Evolutionary conservation across 169 alveolate species (phyloP), one percentile per base, ranked within the genome.

Genomic region (Perkinsus olseni): DNA sequence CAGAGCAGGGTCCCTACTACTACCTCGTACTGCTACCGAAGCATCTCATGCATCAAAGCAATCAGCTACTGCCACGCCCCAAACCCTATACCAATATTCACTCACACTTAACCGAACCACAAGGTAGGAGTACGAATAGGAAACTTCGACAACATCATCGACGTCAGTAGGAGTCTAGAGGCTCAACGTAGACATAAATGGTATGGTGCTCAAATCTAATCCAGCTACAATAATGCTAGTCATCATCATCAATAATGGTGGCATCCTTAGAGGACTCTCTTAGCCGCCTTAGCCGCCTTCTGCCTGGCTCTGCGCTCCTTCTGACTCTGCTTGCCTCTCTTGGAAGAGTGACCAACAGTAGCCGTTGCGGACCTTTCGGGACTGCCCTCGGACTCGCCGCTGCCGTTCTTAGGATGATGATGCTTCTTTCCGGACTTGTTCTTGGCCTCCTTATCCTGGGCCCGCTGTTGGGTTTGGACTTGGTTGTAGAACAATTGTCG

Each of bases 271-370:
- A 62, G 82, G 82, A 62, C 82, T 4, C 82, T 13, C 82, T 24
- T 62, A 24, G 82, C 82, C 82, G 82, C 82, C 82, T 62, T 62
- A 28, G 82, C 82, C 82, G 82, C 82, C 82, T 62, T 62, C 82
- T 62, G 82, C 34, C 31, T 62, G 28, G 82, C 82, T 24, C 82
- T 62, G 31, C 82, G 82, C 17, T 62, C 82, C 82, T 62, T 62
- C 34, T 62, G 82, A 24, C 82, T 62, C 82, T 62, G 82, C 82
- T 62, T 62, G 82, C 82, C 34, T 24, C 17, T 62, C 82, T 24
- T 62, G 28, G 82, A 21, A 62, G 82, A 62, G 8, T 62, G 82
- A 13, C 82, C 82, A 13, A 62, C 82, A 62, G 82, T 62, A 21
- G 82, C 82, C 8, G 62, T 45, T 6, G 62, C 62, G 24, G 82